Conservation (phyloP, 2,329 filamentous ascomycete species). For the Aspergillus pseudoglaucus region DNA sequence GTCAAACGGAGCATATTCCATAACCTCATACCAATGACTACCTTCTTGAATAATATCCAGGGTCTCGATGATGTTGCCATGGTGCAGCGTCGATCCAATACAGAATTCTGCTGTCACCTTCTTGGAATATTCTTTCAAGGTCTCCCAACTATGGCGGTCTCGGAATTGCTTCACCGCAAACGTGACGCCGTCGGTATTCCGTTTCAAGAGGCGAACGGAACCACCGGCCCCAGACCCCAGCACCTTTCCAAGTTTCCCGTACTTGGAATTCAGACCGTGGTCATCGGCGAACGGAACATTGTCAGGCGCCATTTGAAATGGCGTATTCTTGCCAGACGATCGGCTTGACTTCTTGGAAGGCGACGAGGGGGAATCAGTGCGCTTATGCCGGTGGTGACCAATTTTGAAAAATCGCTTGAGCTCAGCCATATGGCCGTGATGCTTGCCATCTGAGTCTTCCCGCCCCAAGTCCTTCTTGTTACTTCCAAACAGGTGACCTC, state of each 20-base stretch:
- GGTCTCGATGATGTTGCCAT: constrained; percentile 97
- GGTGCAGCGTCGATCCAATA: constrained; percentile 91
- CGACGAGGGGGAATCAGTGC: constrained; percentile 56
- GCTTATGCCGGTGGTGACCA: constrained; percentile 60
- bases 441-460: constrained; percentile 46
- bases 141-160: constrained; percentile 85
- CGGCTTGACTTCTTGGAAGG: constrained; percentile 51
- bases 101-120: constrained; percentile 98
- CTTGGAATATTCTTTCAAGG: constrained; percentile 91
- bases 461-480: constrained; percentile 45
- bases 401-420: constrained; percentile 92
- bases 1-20: constrained; percentile 96
- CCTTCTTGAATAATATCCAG: constrained; percentile 95
- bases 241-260: constrained; percentile 91
- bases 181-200: constrained; percentile 82
- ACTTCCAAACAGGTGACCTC: constrained; percentile 49
- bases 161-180: constrained; percentile 98
- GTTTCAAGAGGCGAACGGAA: constrained; percentile 88
- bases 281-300: constrained; percentile 86
- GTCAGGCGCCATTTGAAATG: constrained; percentile 45
- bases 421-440: constrained; percentile 77
- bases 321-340: constrained; percentile 47
- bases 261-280: constrained; percentile 82
- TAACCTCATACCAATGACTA: constrained; percentile 92
- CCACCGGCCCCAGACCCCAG: constrained; percentile 90